phyloP scores from a whole-genome alignment of 208 protist genomes.

The Crithidia brevicula region DNA sequence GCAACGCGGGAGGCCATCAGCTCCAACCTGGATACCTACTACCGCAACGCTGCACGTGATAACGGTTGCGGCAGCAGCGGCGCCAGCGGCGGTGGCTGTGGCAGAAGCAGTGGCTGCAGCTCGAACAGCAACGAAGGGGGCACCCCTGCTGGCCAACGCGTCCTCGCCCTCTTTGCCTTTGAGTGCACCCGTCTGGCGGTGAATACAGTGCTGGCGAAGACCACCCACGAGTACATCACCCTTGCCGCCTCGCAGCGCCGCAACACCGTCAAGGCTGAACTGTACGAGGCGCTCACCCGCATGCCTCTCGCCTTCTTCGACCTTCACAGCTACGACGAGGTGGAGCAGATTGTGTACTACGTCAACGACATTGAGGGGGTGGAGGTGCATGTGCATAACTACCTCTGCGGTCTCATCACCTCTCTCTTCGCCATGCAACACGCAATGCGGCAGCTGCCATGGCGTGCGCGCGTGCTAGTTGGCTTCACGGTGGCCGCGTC shows the following conservation, averaged over 20 bases:
- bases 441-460: conserved; percentile 34
- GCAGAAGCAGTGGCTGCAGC: not conserved
- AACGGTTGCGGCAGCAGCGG: not conserved
- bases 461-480: conserved; percentile 33
- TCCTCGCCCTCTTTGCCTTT: conserved; percentile 47
- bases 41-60: not conserved
- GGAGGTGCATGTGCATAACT: conserved; percentile 77
- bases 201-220: conserved; percentile 45
- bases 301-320: conserved; percentile 76
- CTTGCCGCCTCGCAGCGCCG: conserved; percentile 45
- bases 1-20: conserved; percentile 42
- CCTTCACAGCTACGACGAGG: conserved; percentile 49
- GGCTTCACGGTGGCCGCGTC: conserved; percentile 26
- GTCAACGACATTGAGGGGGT: conserved; percentile 84
- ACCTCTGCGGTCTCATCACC: conserved; percentile 33
- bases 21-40: conserved; percentile 28
- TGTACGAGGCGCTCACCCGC: conserved; percentile 69
- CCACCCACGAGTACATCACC: conserved; percentile 53
- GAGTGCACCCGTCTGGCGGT: conserved; percentile 56
- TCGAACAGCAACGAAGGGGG: not conserved
- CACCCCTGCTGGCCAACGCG: conserved; percentile 1
- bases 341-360: conserved; percentile 82
- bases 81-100: not conserved
- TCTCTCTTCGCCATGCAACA: conserved; percentile 34
- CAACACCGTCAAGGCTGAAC: conserved; percentile 53